Evolutionary conservation across 345 rosid genomes (phyloP), one percentile per base, ranked within the genome.

Genomic region (Turritis glabra): DNA sequence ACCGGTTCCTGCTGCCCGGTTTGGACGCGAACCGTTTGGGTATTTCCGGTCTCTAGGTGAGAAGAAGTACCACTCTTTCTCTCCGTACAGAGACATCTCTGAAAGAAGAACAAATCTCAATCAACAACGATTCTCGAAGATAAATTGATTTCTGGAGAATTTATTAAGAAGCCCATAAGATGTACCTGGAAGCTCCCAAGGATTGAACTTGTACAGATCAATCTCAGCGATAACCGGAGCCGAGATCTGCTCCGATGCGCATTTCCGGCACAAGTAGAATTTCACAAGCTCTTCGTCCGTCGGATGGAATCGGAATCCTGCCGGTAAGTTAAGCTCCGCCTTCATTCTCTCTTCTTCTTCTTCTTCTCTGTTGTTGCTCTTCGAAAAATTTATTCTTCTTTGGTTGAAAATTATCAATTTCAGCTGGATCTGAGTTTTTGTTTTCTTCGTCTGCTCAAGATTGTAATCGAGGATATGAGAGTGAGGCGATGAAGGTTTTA

Each of bases 101-200:
- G 81, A 41, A 58, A 32, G 19, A 70, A 1, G n/a, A 48, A 30
- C 40, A 59, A 55, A 69, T 73, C 69, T 53, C 56, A 30, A 33
- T 72, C 22, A 64, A 13, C 8, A 60, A 60, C 13, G 32, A 59
- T 21, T 41, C 51, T 17, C 58, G 7, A 6, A 22, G 29, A 27
- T 9, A 14, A 48, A 0, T 26, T 2, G 52, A 1, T 10, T 64
- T 5, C 25, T 13, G 7, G 10, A 0, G 8, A 29, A 62, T n/a
- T n/a, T n/a, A n/a, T n/a, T n/a, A n/a, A 56, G 8, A 72, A 47
- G 40, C 0, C 8, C 26, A 35, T 18, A 25, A 27, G 22, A 60
- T 9, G 21, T 86, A 91, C 98, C 98, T 18, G 98, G 98, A 67
- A 94, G 97, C 74, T 88, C 81, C 98, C 98, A 94, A 0, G 98